Base-by-base conservation (phyloP, 345 rosid species). In the Excoecaria cochinchinensis region DNA sequence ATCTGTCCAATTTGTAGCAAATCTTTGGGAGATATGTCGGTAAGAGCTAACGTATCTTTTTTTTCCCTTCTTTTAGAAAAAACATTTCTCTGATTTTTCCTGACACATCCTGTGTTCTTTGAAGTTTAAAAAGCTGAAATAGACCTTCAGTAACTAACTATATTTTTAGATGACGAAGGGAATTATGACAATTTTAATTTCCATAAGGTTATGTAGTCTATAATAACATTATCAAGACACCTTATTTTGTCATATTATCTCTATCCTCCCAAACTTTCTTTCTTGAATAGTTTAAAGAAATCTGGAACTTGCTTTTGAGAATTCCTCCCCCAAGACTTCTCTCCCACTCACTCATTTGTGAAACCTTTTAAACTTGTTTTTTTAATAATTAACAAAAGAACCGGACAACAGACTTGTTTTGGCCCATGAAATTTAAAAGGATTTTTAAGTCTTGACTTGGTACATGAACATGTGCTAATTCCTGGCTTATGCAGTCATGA, bases 11-110 rank as follows among this genome's bases (percentile, higher is more conserved):
- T 88, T 51, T 88, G 91, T 72, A 84, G 91, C 89, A 88, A 88
- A 77, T 88, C 91, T 4, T 60, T 88, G 84, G 91, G 91, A 76
- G 91, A 88, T 76, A 88, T 88, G 91, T 86, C 88, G 70, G 91
- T 88, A 88, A 78, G 89, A 71, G 44, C 19, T 59, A 52, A 14
- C 57, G 16, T 65, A 25, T 57, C 56, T 72, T 59, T 31, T 31
- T 31, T 31, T 31, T 31, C 2, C 2, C 31, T 31, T 31, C 2
- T 31, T 31, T 31, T 31, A 31, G 31, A 31, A 31, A 31, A 31
- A 12, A 24, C 22, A 44, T 17, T 51, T 69, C 6, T 4, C 3
- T 10, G n/a, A 67, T 46, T 68, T 50, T 68, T 53, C 51, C 31
- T 65, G 31, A 52, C 16, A 44, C 38, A 39, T 74, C 4, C 39